Evolutionary conservation across 1,139 yeast genomes (phyloP).

Genomic region (Yarrowia galli): DNA sequence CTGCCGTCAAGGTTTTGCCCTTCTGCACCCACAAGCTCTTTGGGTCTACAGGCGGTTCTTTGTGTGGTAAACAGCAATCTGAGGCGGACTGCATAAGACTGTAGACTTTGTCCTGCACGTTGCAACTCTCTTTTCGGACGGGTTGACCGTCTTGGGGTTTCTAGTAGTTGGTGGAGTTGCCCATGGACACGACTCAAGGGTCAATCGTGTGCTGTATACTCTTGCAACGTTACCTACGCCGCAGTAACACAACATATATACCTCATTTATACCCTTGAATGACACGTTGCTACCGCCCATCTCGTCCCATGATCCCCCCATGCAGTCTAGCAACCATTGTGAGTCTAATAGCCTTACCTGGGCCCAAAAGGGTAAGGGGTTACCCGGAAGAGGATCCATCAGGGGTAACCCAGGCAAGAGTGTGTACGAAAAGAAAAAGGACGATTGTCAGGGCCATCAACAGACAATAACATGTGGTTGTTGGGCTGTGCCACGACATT

Average conservation of each 20-base stretch:
- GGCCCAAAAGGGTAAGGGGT: slow-evolving; percentile 15
- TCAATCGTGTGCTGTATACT: too few species aligned
- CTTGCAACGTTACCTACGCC: too few species aligned
- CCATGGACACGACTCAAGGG: too few species aligned
- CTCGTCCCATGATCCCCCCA: slow-evolving; percentile 26
- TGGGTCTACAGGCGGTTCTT: slow-evolving; percentile 6
- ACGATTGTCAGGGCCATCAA: too few species aligned
- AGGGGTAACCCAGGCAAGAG: not conserved
- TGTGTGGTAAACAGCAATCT: slow-evolving; percentile 37
- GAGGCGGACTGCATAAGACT: slow-evolving; percentile 34
- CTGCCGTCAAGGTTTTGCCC: slow-evolving; percentile 9
- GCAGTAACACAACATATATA: too few species aligned
- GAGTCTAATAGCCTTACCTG: slow-evolving; percentile 31
- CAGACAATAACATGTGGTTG: too few species aligned
- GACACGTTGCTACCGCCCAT: slow-evolving; percentile 24
- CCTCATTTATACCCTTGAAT: too few species aligned
- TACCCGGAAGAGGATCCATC: slow-evolving; percentile 8
- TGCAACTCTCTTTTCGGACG: too few species aligned
- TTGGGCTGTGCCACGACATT: too few species aligned
- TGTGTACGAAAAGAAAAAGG: too few species aligned
- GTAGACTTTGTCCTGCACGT: slow-evolving; percentile 20
- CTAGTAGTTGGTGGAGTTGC: too few species aligned
- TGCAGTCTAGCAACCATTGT: slow-evolving; percentile 32
- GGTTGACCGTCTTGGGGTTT: too few species aligned
- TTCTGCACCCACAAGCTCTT: not conserved